phyloP scores from a whole-genome alignment of 805 yeast genomes.

The Lipomyces lipofer region DNA sequence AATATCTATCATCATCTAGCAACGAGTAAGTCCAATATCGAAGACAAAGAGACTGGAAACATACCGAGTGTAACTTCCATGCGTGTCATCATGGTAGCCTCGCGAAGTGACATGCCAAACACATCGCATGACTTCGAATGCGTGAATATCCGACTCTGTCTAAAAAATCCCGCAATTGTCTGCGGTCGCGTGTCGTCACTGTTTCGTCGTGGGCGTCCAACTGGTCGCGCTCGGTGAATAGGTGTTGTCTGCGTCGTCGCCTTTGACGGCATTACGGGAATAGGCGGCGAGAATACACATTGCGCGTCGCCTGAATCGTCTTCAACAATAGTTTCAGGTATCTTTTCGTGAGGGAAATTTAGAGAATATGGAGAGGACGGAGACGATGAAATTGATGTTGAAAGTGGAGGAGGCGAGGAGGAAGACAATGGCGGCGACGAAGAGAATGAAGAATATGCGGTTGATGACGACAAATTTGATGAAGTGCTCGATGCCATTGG shows the following conservation, averaged over 20 bases:
- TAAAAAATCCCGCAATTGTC: constrained; percentile 26
- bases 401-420: constrained; percentile 4
- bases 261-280: neutral
- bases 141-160: constrained; percentile 20
- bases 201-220: constrained; percentile 14
- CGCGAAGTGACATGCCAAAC: constrained; percentile 30
- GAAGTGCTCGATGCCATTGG: too few relatives aligned
- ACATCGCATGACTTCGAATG: constrained; percentile 19
- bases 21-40: neutral
- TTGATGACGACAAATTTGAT: neutral
- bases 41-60: neutral
- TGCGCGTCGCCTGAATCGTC: constrained; percentile 2
- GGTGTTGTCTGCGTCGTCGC: neutral
- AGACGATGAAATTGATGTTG: constrained; percentile 6
- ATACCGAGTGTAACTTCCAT: constrained; percentile 15
- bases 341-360: neutral
- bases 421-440: constrained; percentile 2
- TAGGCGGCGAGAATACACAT: too few relatives aligned
- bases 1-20: constrained; percentile 19
- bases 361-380: constrained; percentile 12
- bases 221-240: constrained; percentile 2
- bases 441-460: neutral
- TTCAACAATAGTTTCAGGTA: constrained; percentile 12
- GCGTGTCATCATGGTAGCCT: constrained; percentile 31
- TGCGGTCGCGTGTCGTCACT: constrained; percentile 16